A percentile compares a stretch with the other conserved stretches of the same genome.
Conservation (phyloP, 768 basidiomycete genomes). For the Phlegmacium glaucopus region DNA sequence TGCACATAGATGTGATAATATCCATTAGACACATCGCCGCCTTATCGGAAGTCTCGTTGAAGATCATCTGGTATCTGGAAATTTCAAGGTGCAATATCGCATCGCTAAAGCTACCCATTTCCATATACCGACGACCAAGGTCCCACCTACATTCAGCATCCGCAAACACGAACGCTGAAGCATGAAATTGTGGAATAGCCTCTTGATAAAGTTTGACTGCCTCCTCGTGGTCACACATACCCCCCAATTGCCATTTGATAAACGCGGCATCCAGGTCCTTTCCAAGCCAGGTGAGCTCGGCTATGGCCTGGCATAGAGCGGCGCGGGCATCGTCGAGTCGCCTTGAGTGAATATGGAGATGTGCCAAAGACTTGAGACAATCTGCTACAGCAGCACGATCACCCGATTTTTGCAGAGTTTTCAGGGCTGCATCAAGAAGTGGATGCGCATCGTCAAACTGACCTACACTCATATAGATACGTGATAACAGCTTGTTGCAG, state of each 20-base stretch:
- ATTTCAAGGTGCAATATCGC: conserved; percentile 10
- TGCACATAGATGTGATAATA: conserved; percentile 6
- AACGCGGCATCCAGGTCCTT: conserved; percentile 9
- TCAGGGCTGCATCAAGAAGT: conserved; percentile 2
- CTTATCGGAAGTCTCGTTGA: neutral
- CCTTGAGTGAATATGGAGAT: neutral
- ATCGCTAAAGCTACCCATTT: conserved; percentile 2
- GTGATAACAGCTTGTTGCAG: conserved; percentile 1
- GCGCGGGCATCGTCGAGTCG: conserved; percentile 4
- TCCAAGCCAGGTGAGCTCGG: conserved; percentile 5
- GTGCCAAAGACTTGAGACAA: conserved; percentile 2
- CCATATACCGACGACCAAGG: conserved; percentile 4
- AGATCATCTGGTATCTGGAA: conserved; percentile 4
- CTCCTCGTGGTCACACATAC: conserved; percentile 1
- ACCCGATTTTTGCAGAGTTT: conserved; percentile 3
- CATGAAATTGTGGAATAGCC: conserved; percentile 11
- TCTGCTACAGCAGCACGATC: conserved; percentile 5
- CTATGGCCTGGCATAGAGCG: conserved; percentile 4
- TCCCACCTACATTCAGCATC: conserved; percentile 8
- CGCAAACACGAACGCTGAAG: conserved; percentile 5
- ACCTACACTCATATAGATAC: neutral
- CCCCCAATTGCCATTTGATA: conserved; percentile 1
- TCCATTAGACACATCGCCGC: conserved; percentile 4
- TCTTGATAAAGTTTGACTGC: conserved; percentile 4
- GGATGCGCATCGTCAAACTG: conserved; percentile 6